Conservation (phyloP, 1,284 basidiomycete genomes). For the Clitocybe nebularis region DNA sequence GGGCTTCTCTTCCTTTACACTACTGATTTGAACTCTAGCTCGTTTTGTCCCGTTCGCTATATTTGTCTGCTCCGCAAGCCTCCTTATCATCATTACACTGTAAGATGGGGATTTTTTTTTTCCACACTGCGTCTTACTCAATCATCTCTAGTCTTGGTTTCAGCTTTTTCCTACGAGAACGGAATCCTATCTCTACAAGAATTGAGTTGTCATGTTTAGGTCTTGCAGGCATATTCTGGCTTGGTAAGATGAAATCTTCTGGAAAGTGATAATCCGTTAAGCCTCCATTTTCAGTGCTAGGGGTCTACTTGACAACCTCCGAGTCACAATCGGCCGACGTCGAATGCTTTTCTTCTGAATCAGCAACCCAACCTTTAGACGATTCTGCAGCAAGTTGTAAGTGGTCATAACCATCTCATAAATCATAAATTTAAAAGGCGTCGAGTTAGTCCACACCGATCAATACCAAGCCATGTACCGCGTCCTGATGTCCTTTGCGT, state of each 20-base stretch:
- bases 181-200: slow-evolving; percentile 75
- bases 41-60: slow-evolving; percentile 81
- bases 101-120: slow-evolving; percentile 28
- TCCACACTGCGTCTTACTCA: not conserved
- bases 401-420: slow-evolving; percentile 24
- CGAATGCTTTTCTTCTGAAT: slow-evolving; percentile 66
- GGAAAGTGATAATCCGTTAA: slow-evolving; percentile 13
- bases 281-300: slow-evolving; percentile 49
- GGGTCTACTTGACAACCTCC: slow-evolving; percentile 65
- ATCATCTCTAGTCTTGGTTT: slow-evolving; percentile 50
- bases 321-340: slow-evolving; percentile 74
- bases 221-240: slow-evolving; percentile 72
- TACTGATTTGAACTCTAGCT: slow-evolving; percentile 39
- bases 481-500: slow-evolving; percentile 70
- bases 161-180: slow-evolving; percentile 54
- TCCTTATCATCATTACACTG: slow-evolving; percentile 66
- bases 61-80: slow-evolving; percentile 67
- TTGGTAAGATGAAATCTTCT: slow-evolving; percentile 45
- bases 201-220: slow-evolving; percentile 69
- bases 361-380: slow-evolving; percentile 45
- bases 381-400: slow-evolving; percentile 53
- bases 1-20: slow-evolving; percentile 4
- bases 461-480: slow-evolving; percentile 78
- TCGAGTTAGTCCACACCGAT: slow-evolving; percentile 55
- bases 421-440: slow-evolving; percentile 12